These are phyloP conservation scores for Cercospora sojina DNA, from an alignment of 2,329 filamentous ascomycete genomes.

Conservation along the genomic window DNA sequence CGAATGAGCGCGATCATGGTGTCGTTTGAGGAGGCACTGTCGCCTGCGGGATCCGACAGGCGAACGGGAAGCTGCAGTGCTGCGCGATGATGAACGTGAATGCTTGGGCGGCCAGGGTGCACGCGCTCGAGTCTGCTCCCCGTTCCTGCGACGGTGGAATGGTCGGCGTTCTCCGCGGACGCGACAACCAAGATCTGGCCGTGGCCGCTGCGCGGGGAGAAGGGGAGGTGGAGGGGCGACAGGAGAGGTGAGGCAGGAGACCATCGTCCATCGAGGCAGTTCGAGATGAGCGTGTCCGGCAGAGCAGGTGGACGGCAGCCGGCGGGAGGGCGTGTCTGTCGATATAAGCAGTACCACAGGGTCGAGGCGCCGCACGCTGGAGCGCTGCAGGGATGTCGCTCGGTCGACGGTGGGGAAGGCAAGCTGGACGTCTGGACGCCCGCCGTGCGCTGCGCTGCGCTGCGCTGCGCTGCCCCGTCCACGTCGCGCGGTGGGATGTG, in stretches of 20 bases:
- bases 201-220: not conserved
- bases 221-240: not conserved
- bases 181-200: not conserved
- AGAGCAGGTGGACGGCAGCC: not conserved
- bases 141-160: not conserved
- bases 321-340: not conserved
- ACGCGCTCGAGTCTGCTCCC: not conserved
- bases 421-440: not conserved
- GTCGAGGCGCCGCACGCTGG: not conserved
- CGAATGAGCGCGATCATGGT: not conserved
- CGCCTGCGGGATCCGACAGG: not conserved
- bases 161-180: not conserved
- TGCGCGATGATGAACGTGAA: not conserved
- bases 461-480: not conserved
- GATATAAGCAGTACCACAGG: not conserved
- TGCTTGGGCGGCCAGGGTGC: not conserved
- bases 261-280: not conserved
- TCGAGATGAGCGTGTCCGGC: not conserved
- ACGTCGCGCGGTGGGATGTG: not conserved
- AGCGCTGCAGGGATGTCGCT: not conserved
- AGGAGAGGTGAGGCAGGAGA: not conserved
- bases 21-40: not conserved
- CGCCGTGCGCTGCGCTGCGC: not conserved
- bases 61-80: slow-evolving; percentile 3
- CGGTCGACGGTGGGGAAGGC: not conserved